Conservation (phyloP, 2,329 filamentous ascomycete genomes). For the Pseudogymnoascus sp. region DNA sequence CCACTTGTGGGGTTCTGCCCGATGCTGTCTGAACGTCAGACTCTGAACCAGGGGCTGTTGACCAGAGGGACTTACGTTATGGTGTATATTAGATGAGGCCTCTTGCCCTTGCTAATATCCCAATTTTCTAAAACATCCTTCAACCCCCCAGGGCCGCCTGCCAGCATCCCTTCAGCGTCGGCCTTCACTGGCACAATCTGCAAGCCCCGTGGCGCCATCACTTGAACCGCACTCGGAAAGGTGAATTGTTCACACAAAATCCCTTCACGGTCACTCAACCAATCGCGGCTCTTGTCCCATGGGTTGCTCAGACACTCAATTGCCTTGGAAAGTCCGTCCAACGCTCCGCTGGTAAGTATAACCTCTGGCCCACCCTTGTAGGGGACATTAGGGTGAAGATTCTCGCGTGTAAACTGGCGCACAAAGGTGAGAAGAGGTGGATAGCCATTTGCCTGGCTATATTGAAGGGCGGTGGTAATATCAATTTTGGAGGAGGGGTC, state of each 20-base stretch:
- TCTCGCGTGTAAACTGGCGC: slow-evolving; percentile 64
- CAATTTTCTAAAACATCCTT: slow-evolving; percentile 73
- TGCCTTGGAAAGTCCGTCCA: slow-evolving; percentile 75
- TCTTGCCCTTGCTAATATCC: slow-evolving; percentile 63
- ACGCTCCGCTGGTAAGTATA: slow-evolving; percentile 70
- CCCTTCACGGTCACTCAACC: slow-evolving; percentile 61
- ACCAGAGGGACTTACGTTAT: slow-evolving; percentile 57
- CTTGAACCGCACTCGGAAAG: slow-evolving; percentile 68
- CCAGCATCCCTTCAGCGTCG: slow-evolving; percentile 72
- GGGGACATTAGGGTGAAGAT: slow-evolving; percentile 72
- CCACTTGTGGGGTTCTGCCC: slow-evolving; percentile 84
- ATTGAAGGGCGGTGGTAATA: slow-evolving; percentile 73
- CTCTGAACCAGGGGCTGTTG: background rate
- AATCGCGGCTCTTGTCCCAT: slow-evolving; percentile 62
- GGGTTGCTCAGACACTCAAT: slow-evolving; percentile 67
- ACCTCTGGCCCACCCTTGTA: slow-evolving; percentile 70
- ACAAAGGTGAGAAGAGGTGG: slow-evolving; percentile 70
- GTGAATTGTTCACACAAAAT: slow-evolving; percentile 72
- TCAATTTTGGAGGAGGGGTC: slow-evolving; percentile 66
- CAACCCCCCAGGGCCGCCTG: slow-evolving; percentile 62
- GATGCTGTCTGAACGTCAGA: slow-evolving; percentile 42
- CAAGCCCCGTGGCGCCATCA: slow-evolving; percentile 49
- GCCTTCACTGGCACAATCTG: slow-evolving; percentile 66
- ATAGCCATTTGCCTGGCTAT: slow-evolving; percentile 75
- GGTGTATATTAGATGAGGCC: slow-evolving; percentile 81